phyloP scores from a whole-genome alignment of 169 alveolate genomes.

The Plasmodium gonderi region DNA sequence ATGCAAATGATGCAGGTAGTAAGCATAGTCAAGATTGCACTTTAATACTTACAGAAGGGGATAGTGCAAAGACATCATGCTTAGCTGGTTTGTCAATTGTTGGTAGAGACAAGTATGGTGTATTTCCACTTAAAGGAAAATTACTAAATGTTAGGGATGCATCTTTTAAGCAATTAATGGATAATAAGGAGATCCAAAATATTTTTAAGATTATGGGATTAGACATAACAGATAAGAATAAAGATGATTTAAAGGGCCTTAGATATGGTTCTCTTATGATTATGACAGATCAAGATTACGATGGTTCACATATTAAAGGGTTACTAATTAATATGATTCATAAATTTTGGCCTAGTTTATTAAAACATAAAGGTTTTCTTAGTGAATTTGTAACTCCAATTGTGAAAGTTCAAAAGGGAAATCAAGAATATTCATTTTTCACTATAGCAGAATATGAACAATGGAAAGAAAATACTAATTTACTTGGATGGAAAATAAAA shows the following conservation, averaged over 20 bases:
- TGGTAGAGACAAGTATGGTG: constrained; percentile 99
- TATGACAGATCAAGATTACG: constrained; percentile 99
- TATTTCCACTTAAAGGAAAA: constrained; percentile 99
- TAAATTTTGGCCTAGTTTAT: constrained; percentile 98
- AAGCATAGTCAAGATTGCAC: constrained; percentile 95
- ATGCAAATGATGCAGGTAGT: constrained; percentile 99
- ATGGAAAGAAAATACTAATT: constrained; percentile 92
- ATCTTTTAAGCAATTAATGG: constrained; percentile 92
- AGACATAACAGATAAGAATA: constrained; percentile 88
- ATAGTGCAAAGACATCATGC: constrained; percentile 99
- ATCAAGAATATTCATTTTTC: constrained; percentile 92
- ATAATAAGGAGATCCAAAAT: constrained; percentile 97
- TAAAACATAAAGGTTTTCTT: constrained; percentile 95
- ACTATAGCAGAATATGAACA: constrained; percentile 98
- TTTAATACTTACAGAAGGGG: constrained; percentile 99
- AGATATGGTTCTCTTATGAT: constrained; percentile 99
- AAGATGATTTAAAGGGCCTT: constrained; percentile 91
- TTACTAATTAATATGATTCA: constrained; percentile 98
- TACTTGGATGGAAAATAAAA: constrained; percentile 95
- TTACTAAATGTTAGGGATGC: constrained; percentile 99
- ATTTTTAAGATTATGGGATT: constrained; percentile 97
- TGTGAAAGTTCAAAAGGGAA: constrained; percentile 96
- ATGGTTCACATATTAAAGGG: constrained; percentile 99
- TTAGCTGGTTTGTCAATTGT: constrained; percentile 99
- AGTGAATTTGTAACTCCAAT: constrained; percentile 99